These are phyloP conservation scores for Wallemia mellicola DNA, from an alignment of 1,284 basidiomycete species.

Conservation along the genomic window DNA sequence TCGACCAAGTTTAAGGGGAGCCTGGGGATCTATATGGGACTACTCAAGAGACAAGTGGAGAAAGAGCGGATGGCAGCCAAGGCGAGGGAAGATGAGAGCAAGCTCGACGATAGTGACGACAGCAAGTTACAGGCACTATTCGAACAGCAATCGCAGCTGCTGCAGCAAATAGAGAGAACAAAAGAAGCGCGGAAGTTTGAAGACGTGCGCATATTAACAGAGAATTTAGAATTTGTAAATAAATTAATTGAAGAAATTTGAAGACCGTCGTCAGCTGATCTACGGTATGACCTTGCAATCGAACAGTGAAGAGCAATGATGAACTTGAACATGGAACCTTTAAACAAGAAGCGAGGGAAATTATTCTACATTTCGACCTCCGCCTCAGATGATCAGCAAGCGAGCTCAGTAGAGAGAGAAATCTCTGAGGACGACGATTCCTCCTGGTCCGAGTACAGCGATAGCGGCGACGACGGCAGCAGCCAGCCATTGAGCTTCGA, in stretches of 20 bases:
- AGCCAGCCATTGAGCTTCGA: neutral
- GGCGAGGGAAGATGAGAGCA: neutral
- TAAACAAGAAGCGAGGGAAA: neutral
- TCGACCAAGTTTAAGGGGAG: neutral
- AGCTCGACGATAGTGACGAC: neutral
- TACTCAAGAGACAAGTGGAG: neutral
- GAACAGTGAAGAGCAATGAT: neutral
- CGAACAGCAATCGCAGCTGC: neutral
- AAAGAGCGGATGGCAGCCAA: neutral
- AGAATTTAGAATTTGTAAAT: neutral
- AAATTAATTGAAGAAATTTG: neutral
- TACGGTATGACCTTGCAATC: neutral
- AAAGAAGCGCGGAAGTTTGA: neutral
- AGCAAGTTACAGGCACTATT: neutral
- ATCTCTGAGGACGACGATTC: neutral
- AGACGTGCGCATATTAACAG: neutral
- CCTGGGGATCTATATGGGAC: neutral
- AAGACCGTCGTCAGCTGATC: neutral
- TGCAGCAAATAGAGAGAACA: neutral
- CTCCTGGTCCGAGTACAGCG: neutral
- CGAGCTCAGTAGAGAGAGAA: neutral
- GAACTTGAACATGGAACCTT: neutral
- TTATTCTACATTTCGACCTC: neutral
- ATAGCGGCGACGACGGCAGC: neutral
- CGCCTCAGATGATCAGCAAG: neutral